Conservation (phyloP, 1,284 basidiomycete species). For the Puccinia sorghi region DNA sequence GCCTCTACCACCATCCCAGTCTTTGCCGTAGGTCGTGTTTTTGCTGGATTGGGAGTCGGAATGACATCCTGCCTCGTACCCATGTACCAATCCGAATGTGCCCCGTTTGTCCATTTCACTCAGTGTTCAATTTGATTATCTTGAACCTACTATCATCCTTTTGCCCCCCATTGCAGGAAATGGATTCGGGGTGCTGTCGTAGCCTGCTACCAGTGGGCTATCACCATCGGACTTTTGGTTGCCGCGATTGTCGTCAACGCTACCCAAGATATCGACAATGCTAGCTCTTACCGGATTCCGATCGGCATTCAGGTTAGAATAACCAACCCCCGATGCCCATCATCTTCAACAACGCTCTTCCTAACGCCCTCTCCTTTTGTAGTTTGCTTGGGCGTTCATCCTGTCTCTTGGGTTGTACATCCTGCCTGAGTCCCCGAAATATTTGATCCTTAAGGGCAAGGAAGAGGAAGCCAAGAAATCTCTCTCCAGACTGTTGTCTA, state of each 20-base stretch:
- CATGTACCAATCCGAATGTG: slow-evolving; percentile 58
- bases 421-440: slow-evolving; percentile 47
- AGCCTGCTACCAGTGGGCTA: slow-evolving; percentile 58
- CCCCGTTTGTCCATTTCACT: slow-evolving; percentile 51
- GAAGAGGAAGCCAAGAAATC: slow-evolving; percentile 39
- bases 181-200: slow-evolving; percentile 58
- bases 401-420: slow-evolving; percentile 31
- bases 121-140: neutral
- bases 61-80: slow-evolving; percentile 56
- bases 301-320: slow-evolving; percentile 55
- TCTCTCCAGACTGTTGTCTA: slow-evolving; percentile 28
- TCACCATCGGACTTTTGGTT: slow-evolving; percentile 54
- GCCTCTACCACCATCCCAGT: slow-evolving; percentile 50
- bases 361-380: neutral
- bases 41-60: slow-evolving; percentile 57
- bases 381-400: slow-evolving; percentile 47
- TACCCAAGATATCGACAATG: slow-evolving; percentile 51
- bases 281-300: slow-evolving; percentile 55
- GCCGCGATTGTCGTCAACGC: slow-evolving; percentile 53
- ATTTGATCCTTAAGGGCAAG: slow-evolving; percentile 40
- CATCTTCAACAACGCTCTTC: neutral
- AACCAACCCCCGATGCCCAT: neutral
- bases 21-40: slow-evolving; percentile 56
- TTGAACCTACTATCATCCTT: neutral
- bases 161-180: slow-evolving; percentile 41